Evolutionary conservation across 2,329 filamentous ascomycete genomes (phyloP).

Genomic region (Fusarium globosum): DNA sequence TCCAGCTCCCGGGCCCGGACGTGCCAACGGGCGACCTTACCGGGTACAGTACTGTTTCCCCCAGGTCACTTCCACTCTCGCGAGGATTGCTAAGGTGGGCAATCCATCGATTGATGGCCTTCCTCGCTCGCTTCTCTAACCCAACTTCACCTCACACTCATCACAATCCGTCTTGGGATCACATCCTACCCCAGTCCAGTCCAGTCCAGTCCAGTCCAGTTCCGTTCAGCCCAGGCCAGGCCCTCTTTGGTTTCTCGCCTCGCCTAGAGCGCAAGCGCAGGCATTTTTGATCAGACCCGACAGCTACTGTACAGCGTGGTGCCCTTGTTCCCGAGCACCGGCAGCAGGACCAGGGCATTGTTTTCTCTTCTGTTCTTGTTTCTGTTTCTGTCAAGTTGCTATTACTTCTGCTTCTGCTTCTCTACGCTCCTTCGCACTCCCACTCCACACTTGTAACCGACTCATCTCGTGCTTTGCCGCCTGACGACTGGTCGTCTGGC

Average conservation of each 20-base stretch:
- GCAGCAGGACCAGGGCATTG: constrained; percentile 27
- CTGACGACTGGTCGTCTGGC: constrained; percentile 48
- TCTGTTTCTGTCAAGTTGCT: constrained; percentile 17
- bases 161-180: constrained; percentile 32
- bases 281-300: constrained; percentile 13
- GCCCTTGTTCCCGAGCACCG: constrained; percentile 35
- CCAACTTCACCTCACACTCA: constrained; percentile 27
- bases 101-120: constrained; percentile 7
- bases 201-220: constrained; percentile 33
- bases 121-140: constrained; percentile 35
- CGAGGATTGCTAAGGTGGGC: constrained; percentile 15
- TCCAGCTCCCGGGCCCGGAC: constrained; percentile 14
- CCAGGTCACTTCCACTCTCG: constrained; percentile 13
- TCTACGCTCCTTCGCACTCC: constrained; percentile 45
- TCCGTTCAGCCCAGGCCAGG: constrained; percentile 28
- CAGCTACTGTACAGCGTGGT: constrained; percentile 16
- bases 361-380: constrained; percentile 36
- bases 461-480: constrained; percentile 38
- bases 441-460: constrained; percentile 34
- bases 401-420: constrained; percentile 39
- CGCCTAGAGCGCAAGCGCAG: constrained; percentile 39
- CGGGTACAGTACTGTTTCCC: constrained; percentile 23
- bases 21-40: constrained; percentile 39
- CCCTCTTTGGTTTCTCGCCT: constrained; percentile 39
- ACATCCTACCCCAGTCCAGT: constrained; percentile 37